phyloP scores from a whole-genome alignment of 129 eudicot species.

The Tanacetum coccineum region DNA sequence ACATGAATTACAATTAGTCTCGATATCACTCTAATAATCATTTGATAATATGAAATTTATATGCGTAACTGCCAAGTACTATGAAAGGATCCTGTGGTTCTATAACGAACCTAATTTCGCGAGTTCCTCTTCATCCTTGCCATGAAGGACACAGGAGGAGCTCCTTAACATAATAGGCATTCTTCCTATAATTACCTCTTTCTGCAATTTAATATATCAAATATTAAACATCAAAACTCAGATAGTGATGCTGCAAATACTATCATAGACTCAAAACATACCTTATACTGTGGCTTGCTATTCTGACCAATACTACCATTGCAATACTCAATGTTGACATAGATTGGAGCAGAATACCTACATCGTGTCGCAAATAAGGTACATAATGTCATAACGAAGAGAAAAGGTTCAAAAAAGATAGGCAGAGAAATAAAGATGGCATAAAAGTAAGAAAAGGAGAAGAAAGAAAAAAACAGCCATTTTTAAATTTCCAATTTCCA shows the following conservation, averaged over 20 bases:
- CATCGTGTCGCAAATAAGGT: slow-evolving; percentile 1
- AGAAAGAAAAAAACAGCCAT: neutral
- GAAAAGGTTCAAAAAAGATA: neutral
- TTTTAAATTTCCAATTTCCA: neutral
- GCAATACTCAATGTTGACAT: slow-evolving; percentile 56
- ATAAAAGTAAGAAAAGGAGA: neutral
- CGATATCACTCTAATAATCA: neutral
- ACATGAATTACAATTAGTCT: slow-evolving; percentile 1
- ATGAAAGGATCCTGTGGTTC: neutral
- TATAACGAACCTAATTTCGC: slow-evolving; percentile 63
- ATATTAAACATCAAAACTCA: slow-evolving; percentile 18
- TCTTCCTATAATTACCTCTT: slow-evolving; percentile 60
- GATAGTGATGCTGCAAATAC: slow-evolving; percentile 15
- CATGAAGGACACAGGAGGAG: slow-evolving; percentile 57
- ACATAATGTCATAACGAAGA: neutral
- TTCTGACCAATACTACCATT: slow-evolving; percentile 42
- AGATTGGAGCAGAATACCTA: slow-evolving; percentile 94
- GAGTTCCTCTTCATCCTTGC: slow-evolving; percentile 86
- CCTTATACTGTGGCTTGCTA: slow-evolving; percentile 28
- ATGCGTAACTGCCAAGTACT: slow-evolving; percentile 3
- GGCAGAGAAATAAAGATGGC: neutral
- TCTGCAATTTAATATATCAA: slow-evolving; percentile 43
- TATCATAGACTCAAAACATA: slow-evolving; percentile 19
- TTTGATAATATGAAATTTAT: slow-evolving; percentile 7
- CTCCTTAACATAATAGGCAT: slow-evolving; percentile 97